Base-by-base conservation (phyloP, 176 grass and related monocot genomes). In the Bolboschoenus planiculmis region DNA sequence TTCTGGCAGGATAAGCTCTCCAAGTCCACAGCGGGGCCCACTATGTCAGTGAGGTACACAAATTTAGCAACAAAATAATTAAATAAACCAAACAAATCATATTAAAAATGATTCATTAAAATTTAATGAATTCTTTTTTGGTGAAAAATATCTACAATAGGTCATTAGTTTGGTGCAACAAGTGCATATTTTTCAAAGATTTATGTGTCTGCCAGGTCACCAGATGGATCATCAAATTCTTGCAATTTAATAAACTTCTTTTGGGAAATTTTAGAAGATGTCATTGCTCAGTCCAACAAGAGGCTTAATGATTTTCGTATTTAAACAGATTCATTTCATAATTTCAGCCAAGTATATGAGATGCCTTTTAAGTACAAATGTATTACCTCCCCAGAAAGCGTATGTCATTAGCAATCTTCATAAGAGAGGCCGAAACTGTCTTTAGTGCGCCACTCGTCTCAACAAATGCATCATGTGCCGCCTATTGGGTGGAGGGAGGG, bases 351-450 rank as follows among this genome's bases (percentile, higher is more conserved):
- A 20, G 21, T 14, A 53, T 50, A 33, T 53, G 5, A 77, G 72
- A 53, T 30, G 26, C 6, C 2, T 66, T 53, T 29, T 33, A 50
- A 77, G 24, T 77, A 51, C 15, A 42, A 65, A 81, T 65, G 16
- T 87, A 20, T 13, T 40, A 98, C 97, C 97, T 99, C 87, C 97
- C 97, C 6, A 99, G 81, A 72, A 99, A 87, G 72, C 93, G 88
- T 84, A 95, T 96, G 84, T 99, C 97, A 61, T 99, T 99, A 86
- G 89, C 96, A 75, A 99, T 93, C 86, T 99, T 99, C 96, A 99
- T 91, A 80, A 99, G 93, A 87, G 96, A 99, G 59, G 89, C 87
- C 31, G 96, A 90, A 84, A 99, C 89, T 78, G 96, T 95, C 83
- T 99, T 99, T 67, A 95, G 63, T 0, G 96, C 86, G 1, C 96